Conservation (phyloP, 1,284 basidiomycete genomes). For the Stereum hirsutum region DNA sequence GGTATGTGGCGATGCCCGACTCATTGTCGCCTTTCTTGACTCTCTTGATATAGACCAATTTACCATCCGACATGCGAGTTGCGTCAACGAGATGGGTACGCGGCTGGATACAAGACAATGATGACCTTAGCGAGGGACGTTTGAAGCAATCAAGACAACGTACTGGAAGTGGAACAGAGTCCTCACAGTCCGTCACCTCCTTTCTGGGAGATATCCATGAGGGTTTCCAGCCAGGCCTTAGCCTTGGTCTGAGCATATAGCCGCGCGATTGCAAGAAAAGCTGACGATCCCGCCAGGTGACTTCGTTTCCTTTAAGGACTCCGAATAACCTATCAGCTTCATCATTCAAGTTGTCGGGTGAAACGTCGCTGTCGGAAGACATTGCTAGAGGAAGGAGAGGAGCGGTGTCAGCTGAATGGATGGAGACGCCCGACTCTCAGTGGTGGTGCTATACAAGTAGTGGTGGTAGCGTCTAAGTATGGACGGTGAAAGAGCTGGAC, state of each 20-base stretch:
- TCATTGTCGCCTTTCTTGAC: conserved; percentile 13
- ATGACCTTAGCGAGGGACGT: not conserved
- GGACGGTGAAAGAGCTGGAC: too few species aligned
- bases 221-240: conserved; percentile 14
- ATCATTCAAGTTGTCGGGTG: too few species aligned
- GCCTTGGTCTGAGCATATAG: conserved; percentile 15
- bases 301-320: too few species aligned
- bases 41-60: conserved; percentile 18
- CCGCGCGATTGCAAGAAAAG: conserved; percentile 12
- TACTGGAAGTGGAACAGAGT: conserved; percentile 9
- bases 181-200: conserved; percentile 10
- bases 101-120: too few species aligned
- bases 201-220: conserved; percentile 12
- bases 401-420: too few species aligned
- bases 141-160: not conserved
- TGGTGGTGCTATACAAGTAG: too few species aligned
- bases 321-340: too few species aligned
- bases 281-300: conserved; percentile 12
- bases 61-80: conserved; percentile 14
- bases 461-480: too few species aligned
- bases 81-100: conserved; percentile 18
- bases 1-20: conserved; percentile 11
- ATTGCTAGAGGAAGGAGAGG: too few species aligned
- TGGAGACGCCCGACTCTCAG: too few species aligned
- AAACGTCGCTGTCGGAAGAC: too few species aligned